phyloP scores from a whole-genome alignment of 345 rosid species.

The Adansonia digitata region DNA sequence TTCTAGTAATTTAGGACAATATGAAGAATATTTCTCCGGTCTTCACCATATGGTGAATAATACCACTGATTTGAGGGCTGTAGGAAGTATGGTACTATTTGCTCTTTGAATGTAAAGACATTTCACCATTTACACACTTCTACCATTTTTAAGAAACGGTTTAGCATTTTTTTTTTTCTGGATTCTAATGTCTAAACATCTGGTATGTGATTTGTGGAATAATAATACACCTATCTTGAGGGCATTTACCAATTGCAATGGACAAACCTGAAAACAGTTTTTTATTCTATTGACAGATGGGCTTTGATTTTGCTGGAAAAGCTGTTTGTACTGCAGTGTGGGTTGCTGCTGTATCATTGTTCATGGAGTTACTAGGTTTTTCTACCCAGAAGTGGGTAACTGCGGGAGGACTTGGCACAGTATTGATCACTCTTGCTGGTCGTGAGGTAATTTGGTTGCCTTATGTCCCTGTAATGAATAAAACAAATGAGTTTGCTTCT shows the following conservation, averaged over 20 bases:
- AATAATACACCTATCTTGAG: conserved; percentile 1
- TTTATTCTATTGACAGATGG: conserved; percentile 62
- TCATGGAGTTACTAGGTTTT: conserved; percentile 93
- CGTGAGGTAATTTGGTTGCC: conserved; percentile 64
- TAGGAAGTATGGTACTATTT: not conserved
- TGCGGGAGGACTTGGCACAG: conserved; percentile 97
- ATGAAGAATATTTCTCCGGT: not conserved
- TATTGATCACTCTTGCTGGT: conserved; percentile 94
- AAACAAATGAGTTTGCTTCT: conserved; percentile 10
- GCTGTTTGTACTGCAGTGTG: conserved; percentile 83
- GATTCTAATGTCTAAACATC: not conserved
- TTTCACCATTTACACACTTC: not conserved
- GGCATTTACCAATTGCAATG: conserved; percentile 4
- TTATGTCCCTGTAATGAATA: not conserved
- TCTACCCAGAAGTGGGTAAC: conserved; percentile 94
- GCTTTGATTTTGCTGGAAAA: conserved; percentile 87
- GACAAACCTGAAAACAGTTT: conserved; percentile 1
- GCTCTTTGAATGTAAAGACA: not conserved
- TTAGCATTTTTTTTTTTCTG: not conserved
- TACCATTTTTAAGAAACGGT: not conserved
- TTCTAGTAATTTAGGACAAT: not conserved
- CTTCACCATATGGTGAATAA: not conserved
- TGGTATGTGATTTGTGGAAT: not conserved
- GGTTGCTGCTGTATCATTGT: conserved; percentile 86
- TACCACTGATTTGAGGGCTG: not conserved